Percentiles rank a stretch among this genome's conserved stretches.
Evolutionary conservation across 2,329 filamentous ascomycete species (phyloP).

Genomic region (Escovopsis weberi): DNA sequence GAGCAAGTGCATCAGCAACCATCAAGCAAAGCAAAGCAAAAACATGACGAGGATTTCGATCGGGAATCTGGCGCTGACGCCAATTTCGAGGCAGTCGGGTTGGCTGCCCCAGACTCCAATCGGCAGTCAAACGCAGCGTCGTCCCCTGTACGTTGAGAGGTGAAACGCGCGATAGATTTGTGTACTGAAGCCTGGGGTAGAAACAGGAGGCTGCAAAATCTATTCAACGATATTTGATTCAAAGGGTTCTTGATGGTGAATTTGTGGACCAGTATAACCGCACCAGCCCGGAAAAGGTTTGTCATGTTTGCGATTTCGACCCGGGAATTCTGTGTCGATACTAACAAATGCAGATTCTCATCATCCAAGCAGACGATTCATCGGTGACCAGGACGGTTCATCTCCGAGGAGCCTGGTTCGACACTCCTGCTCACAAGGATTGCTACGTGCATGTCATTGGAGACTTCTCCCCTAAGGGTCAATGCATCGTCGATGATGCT

Average conservation of each 20-base stretch:
- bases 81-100: constrained; percentile 65
- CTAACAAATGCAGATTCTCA: constrained; percentile 44
- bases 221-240: constrained; percentile 78
- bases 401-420: constrained; percentile 74
- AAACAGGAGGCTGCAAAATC: constrained; percentile 51
- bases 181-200: constrained; percentile 53
- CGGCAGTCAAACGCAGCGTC: constrained; percentile 14
- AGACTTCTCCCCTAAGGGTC: constrained; percentile 51
- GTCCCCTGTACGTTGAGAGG: constrained; percentile 23
- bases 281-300: constrained; percentile 56
- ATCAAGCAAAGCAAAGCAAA: constrained; percentile 2
- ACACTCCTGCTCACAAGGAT: constrained; percentile 59
- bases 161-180: constrained; percentile 9
- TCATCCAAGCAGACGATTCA: constrained; percentile 66
- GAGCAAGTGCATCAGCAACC: not conserved
- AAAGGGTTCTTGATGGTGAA: constrained; percentile 53
- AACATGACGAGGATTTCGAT: constrained; percentile 20
- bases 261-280: constrained; percentile 51
- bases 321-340: not conserved
- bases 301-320: constrained; percentile 4
- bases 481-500: constrained; percentile 70
- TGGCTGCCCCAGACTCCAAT: constrained; percentile 55
- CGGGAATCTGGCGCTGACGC: constrained; percentile 50
- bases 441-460: constrained; percentile 82
- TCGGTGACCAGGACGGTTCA: constrained; percentile 53